Conservation (phyloP, 2,329 filamentous ascomycete species). For the Boeremia lycopersici region DNA sequence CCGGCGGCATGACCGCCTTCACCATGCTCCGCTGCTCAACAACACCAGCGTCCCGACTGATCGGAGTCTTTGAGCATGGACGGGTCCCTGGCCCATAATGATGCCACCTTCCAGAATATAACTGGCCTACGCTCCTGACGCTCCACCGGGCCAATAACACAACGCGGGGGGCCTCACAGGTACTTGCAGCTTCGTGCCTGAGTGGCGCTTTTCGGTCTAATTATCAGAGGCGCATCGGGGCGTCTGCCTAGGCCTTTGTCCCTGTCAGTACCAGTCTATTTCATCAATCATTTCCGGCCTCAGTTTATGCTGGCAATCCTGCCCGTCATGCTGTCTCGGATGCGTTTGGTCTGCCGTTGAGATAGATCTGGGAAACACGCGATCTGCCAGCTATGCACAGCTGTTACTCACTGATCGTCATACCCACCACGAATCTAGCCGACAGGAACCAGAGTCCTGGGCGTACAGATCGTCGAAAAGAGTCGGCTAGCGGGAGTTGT, state of each 20-base stretch:
- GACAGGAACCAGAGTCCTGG: not conserved
- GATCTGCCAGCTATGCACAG: conserved; percentile 5
- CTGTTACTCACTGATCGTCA: conserved; percentile 9
- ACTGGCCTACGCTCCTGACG: conserved; percentile 1
- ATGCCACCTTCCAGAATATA: conserved; percentile 14
- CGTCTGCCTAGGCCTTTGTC: not conserved
- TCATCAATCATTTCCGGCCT: conserved; percentile 11
- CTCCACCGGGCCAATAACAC: conserved; percentile 6
- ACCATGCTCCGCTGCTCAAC: conserved; percentile 10
- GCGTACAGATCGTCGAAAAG: conserved; percentile 13
- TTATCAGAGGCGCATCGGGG: not conserved
- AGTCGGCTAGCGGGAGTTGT: conserved; percentile 2
- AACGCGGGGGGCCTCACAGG: conserved; percentile 9
- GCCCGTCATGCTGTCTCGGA: conserved; percentile 10
- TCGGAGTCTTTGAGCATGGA: conserved; percentile 6
- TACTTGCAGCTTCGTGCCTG: conserved; percentile 9
- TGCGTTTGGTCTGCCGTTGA: conserved; percentile 3
- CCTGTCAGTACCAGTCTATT: conserved; percentile 5
- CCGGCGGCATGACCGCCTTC: conserved; percentile 12
- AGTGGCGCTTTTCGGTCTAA: not conserved
- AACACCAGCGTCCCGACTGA: conserved; percentile 10
- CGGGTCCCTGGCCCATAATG: not conserved
- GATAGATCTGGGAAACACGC: conserved; percentile 1
- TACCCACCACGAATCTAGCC: not conserved
- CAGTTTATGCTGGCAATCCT: conserved; percentile 6